A percentile compares a stretch with the other conserved stretches of the same genome.
phyloP scores from a whole-genome alignment of 2,329 filamentous ascomycete genomes.

The Didymella sp. region DNA sequence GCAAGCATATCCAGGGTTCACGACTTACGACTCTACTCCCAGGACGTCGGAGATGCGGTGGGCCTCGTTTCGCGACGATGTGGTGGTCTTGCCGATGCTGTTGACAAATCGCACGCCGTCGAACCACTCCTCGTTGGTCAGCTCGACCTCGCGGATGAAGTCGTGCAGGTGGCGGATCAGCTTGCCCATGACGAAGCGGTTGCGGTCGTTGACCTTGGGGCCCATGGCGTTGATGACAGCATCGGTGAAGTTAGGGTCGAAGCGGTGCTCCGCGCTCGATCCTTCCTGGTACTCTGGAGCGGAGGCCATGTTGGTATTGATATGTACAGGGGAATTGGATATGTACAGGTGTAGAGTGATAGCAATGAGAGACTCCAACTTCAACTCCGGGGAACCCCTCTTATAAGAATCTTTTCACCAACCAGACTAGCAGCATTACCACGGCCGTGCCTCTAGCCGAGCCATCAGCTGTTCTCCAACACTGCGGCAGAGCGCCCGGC shows the following conservation, averaged over 20 bases:
- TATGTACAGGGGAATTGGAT: neutral
- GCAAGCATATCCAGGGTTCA: neutral
- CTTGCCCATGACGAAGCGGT: slow-evolving; percentile 67
- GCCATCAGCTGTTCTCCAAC: slow-evolving; percentile 9
- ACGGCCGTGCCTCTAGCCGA: slow-evolving; percentile 35
- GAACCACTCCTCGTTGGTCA: slow-evolving; percentile 80
- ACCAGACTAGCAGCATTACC: slow-evolving; percentile 31
- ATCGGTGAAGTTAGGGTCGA: slow-evolving; percentile 79
- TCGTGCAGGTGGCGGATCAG: slow-evolving; percentile 78
- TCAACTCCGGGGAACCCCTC: slow-evolving; percentile 19
- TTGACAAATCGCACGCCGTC: slow-evolving; percentile 77
- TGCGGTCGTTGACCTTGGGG: slow-evolving; percentile 70
- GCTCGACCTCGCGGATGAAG: slow-evolving; percentile 78
- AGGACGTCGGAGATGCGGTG: slow-evolving; percentile 76
- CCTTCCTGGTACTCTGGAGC: slow-evolving; percentile 31
- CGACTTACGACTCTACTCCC: slow-evolving; percentile 72
- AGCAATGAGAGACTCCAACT: neutral
- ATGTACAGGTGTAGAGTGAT: neutral
- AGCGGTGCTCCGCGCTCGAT: slow-evolving; percentile 50
- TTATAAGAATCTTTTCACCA: slow-evolving; percentile 28
- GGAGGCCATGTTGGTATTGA: slow-evolving; percentile 23
- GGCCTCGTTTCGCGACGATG: slow-evolving; percentile 74
- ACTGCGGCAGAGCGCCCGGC: slow-evolving; percentile 32
- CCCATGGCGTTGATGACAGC: slow-evolving; percentile 77
- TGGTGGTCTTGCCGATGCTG: slow-evolving; percentile 72